These are phyloP conservation scores for Piper longum DNA, from an alignment of 164 flowering plant species.

Conservation along the genomic window DNA sequence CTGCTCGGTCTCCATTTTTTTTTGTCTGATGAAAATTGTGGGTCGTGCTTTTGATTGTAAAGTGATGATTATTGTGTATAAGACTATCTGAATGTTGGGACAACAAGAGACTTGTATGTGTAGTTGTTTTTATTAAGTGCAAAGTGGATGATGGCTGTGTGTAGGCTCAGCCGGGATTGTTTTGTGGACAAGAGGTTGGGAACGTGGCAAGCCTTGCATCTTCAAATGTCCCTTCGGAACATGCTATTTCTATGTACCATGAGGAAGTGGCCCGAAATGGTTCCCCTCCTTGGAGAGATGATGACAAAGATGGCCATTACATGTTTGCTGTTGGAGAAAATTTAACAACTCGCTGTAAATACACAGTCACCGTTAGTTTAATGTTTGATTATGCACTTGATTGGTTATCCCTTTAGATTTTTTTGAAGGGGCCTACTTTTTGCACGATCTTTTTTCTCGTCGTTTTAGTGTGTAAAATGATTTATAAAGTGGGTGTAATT, in stretches of 20 bases:
- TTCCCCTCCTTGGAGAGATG: conserved; percentile 94
- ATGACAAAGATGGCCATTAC: conserved; percentile 99
- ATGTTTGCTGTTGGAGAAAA: conserved; percentile 93
- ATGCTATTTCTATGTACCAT: conserved; percentile 39
- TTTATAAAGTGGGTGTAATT: too few species aligned
- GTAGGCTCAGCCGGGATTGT: conserved; percentile 94
- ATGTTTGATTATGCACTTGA: background rate
- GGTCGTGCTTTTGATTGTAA: too few species aligned
- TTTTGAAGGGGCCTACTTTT: background rate
- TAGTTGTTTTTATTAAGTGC: conserved; percentile 18
- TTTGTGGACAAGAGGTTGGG: conserved; percentile 81
- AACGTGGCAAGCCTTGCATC: conserved; percentile 56
- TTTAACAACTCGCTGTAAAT: conserved; percentile 99
- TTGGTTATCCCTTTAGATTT: background rate
- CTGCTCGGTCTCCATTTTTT: background rate
- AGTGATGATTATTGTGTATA: background rate
- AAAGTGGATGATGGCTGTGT: conserved; percentile 74
- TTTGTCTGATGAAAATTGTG: background rate
- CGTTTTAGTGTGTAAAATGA: too few species aligned
- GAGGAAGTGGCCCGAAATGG: conserved; percentile 72
- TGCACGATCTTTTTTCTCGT: too few species aligned
- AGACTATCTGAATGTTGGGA: background rate
- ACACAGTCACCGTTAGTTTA: conserved; percentile 29
- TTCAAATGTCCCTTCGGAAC: conserved; percentile 41
- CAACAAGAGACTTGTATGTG: background rate